These are phyloP conservation scores for Solanum habrochaites DNA, from an alignment of 257 asterid species.

Conservation along the genomic window DNA sequence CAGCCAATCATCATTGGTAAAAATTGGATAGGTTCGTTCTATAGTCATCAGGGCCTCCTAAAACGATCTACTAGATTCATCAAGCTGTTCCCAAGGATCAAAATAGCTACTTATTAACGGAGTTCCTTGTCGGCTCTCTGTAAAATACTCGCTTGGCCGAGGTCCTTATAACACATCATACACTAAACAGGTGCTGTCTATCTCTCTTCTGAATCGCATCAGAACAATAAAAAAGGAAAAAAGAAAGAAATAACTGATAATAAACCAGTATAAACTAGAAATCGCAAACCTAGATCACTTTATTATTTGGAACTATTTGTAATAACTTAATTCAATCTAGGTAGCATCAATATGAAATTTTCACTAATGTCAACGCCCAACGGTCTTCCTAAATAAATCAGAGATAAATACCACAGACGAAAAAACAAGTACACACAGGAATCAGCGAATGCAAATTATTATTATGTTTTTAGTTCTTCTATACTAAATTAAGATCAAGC, in stretches of 20 bases:
- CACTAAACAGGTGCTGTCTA: too few species aligned
- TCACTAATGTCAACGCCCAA: background rate
- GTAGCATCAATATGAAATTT: background rate
- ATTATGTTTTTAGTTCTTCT: background rate
- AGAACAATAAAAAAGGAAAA: background rate
- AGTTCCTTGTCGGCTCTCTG: too few species aligned
- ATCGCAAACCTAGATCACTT: background rate
- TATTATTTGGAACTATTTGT: background rate
- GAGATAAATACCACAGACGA: background rate
- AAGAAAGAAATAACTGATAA: background rate
- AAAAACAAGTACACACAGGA: background rate
- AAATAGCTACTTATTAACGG: too few species aligned
- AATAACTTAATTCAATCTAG: background rate
- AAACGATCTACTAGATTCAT: background rate
- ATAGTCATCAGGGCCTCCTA: background rate
- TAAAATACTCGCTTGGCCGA: too few species aligned
- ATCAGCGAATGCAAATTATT: background rate
- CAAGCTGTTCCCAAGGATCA: too few species aligned
- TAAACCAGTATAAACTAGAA: background rate
- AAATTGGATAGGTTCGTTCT: background rate
- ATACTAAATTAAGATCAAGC: background rate
- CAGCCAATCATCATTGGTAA: background rate
- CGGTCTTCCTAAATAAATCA: background rate
- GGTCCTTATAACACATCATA: too few species aligned
- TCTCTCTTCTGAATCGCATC: background rate